Evolutionary conservation across 352 stramenopile species (phyloP), one percentile per base, ranked within the genome.

Genomic region (Pythium brachiatum): DNA sequence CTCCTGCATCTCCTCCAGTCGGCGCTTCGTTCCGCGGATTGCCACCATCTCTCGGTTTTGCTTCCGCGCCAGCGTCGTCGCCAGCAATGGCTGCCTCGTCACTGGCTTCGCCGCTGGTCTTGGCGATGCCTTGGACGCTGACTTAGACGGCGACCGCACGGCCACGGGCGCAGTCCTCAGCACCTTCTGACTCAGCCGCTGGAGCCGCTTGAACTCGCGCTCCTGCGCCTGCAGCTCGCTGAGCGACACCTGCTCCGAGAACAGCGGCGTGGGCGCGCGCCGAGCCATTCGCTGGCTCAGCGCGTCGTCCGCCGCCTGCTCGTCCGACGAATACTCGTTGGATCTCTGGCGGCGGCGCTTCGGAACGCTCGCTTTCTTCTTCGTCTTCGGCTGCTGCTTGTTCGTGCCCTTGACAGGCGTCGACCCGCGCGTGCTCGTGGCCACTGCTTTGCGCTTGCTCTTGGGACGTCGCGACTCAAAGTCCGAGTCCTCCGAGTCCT

Each of bases 161-260:
- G 39, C 16, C 39, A 20, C 39, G 7, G n/a, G 16, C 39, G n/a
- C n/a, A 18, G 39, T n/a, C 39, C 12, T 47, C 18, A 18, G 18
- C 3, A 18, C 16, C 18, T 44, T 51, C 36, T 64, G 32, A 16
- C 43, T 53, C 1, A 68, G 47, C 13, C 52, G 55, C 21, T 62
- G 50, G 1, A 69, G 57, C 26, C 66, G 48, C 20, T 26, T 29
- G 27, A 66, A 32, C 60, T 73, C 66, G 34, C 44, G 66, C 59
- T 89, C 78, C 62, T 91, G 82, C 3, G 80, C 79, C 62, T 89
- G 78, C 26, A 89, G 54, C 43, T 91, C 78, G 6, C 76, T 87
- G 47, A 85, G 76, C 15, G 79, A 80, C 44, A 89, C 26, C 21
- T 47, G 60, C 21, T 73, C 66, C 29, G 66, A 69, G 50, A 73